Base-by-base conservation (phyloP, 169 alveolate species). In the Plasmodium adleri region DNA sequence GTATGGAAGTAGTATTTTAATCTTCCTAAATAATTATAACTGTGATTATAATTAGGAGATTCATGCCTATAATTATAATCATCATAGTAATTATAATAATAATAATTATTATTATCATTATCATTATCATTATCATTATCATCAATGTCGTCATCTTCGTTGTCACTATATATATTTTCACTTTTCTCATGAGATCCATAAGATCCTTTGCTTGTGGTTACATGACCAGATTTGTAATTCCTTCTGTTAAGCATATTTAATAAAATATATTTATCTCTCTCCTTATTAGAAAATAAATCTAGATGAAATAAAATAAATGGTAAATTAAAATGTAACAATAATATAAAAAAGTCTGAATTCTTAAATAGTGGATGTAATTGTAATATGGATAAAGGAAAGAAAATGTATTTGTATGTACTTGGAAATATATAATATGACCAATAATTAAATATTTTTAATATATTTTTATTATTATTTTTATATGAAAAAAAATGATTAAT, bases 381-480 rank as follows among this genome's bases (percentile, higher is more conserved):
- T 52, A 78, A 67, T 15, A 45, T 50, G 8, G 71, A n/a, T 12
- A 78, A 52, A 13, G 89, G 89, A 15, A 78, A 78, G 54, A 78
- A 78, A 6, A 78, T 50, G 12, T 78, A 78, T 52, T 78, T 78
- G 43, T 78, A 78, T 49, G 89, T 78, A 13, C 89, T 78, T 45
- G 89, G 89, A 13, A 78, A 78, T 20, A 78, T 22, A n/a, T 78
- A 17, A 5, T 78, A 63, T 4, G 89, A 78, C 89, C 89, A 78
- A 32, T 78, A 78, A 13, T 64, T 50, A 13, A 78, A 78, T 22
- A 78, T 78, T 66, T 66, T 52, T 28, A 78, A 78, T 64, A 78
- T 78, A 39, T 39, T 39, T 39, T 39, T 39, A 43, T 78, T 78
- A 1, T 64, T 78, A 28, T 66, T 76, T 15, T 78, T 78, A 49